Conservation (phyloP, 139 green algal genomes). For the Haematococcus lacustris region DNA sequence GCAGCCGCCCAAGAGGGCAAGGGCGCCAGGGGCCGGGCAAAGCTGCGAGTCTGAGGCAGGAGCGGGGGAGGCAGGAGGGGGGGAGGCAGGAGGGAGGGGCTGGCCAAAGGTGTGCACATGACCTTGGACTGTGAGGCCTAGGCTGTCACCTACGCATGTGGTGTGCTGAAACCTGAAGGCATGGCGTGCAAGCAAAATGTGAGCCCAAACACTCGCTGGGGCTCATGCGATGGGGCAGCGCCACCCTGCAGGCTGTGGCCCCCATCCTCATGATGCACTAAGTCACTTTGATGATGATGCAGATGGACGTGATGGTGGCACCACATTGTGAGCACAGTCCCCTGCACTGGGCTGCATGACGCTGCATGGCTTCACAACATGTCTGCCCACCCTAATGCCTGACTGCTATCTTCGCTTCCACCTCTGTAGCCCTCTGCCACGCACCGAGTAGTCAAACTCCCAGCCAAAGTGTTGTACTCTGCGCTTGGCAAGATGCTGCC, state of each 20-base stretch:
- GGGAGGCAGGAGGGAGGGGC: no score
- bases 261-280: background rate
- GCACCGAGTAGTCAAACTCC: slow-evolving; percentile 53
- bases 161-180: background rate
- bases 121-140: background rate
- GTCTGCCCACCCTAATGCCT: background rate
- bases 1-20: slow-evolving; percentile 12
- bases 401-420: background rate
- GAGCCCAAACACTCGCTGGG: background rate
- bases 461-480: slow-evolving; percentile 85
- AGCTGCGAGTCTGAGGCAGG: slow-evolving; percentile 19
- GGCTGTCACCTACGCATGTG: background rate
- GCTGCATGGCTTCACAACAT: background rate
- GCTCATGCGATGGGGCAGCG: background rate
- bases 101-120: background rate
- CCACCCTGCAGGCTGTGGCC: background rate
- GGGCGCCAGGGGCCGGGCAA: slow-evolving; percentile 12
- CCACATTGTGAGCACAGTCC: background rate
- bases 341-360: background rate
- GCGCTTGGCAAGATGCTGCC: slow-evolving; percentile 63
- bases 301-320: background rate
- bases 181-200: background rate
- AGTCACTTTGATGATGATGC: background rate
- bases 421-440: background rate
- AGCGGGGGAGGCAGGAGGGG: no score